phyloP scores from a whole-genome alignment of 768 basidiomycete genomes.

The Hygrocybe punicea region DNA sequence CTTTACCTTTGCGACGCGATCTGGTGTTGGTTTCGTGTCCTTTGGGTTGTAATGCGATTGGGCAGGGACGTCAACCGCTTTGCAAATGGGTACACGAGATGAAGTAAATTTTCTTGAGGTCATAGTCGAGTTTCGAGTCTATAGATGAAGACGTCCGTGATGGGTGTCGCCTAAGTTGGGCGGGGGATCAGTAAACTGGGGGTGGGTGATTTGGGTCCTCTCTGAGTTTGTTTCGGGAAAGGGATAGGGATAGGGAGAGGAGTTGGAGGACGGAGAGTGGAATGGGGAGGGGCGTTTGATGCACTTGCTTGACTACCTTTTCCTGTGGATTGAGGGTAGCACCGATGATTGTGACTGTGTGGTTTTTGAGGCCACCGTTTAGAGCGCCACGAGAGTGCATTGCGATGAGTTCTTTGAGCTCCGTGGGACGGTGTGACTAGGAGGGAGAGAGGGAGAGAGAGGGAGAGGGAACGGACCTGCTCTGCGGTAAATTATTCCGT shows the following conservation, averaged over 20 bases:
- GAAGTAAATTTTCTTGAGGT: conserved; percentile 68
- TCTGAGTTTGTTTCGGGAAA: background rate
- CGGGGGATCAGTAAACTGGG: background rate
- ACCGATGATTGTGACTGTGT: conserved; percentile 90
- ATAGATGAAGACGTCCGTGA: conserved; percentile 80
- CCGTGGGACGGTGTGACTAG: conserved; percentile 28
- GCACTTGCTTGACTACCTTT: conserved; percentile 72
- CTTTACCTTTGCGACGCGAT: conserved; percentile 55
- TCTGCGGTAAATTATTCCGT: conserved; percentile 88
- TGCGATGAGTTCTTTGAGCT: conserved; percentile 87
- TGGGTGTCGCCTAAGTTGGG: conserved; percentile 66
- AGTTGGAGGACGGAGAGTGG: no score
- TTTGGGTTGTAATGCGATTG: conserved; percentile 2
- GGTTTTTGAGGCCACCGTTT: conserved; percentile 77
- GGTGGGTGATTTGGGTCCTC: no score
- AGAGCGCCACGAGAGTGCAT: conserved; percentile 73
- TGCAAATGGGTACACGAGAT: conserved; percentile 82
- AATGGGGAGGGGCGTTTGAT: background rate
- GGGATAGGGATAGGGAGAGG: background rate
- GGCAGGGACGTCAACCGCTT: conserved; percentile 63
- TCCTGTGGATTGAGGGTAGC: conserved; percentile 86
- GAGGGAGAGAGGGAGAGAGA: no score
- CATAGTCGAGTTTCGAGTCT: conserved; percentile 77
- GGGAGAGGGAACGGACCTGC: conserved; percentile 40
- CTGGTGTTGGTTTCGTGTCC: conserved; percentile 8